Evolutionary conservation across 1,284 basidiomycete species (phyloP).

Genomic region (Ganoderma lingzhi): DNA sequence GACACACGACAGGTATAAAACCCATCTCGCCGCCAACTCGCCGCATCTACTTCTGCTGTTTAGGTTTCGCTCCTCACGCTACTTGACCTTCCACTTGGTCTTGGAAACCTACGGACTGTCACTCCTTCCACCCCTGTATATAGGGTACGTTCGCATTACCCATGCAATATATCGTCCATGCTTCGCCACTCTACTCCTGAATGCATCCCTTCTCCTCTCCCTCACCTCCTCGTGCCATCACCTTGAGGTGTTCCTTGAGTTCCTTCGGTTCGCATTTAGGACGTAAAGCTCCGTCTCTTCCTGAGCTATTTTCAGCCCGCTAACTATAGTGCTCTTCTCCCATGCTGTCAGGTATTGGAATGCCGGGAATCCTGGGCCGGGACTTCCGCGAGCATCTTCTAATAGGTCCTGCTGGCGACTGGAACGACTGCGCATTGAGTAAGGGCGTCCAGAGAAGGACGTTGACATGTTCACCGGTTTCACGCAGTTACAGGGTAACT

Average conservation of each 20-base stretch:
- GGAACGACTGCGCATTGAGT: neutral
- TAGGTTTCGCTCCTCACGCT: neutral
- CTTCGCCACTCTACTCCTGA: neutral
- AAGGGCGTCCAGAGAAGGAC: neutral
- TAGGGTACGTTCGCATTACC: neutral
- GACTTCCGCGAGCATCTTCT: neutral
- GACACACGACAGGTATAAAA: neutral
- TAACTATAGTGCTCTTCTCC: slow-evolving; percentile 6
- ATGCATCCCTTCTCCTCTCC: too few species aligned
- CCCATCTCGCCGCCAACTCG: neutral
- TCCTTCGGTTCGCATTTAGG: neutral
- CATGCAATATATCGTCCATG: neutral
- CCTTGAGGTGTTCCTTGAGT: neutral
- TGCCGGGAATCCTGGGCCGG: neutral
- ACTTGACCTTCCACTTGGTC: neutral
- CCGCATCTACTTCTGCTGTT: neutral
- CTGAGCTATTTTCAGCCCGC: neutral
- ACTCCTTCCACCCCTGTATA: neutral
- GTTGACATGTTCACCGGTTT: neutral
- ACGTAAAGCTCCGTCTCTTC: neutral
- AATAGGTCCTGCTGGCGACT: neutral
- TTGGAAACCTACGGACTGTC: neutral
- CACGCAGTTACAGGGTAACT: neutral
- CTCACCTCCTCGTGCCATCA: neutral
- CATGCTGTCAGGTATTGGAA: neutral